Base-by-base conservation (phyloP, 2,329 filamentous ascomycete genomes). In the Sphaceloma murrayae region DNA sequence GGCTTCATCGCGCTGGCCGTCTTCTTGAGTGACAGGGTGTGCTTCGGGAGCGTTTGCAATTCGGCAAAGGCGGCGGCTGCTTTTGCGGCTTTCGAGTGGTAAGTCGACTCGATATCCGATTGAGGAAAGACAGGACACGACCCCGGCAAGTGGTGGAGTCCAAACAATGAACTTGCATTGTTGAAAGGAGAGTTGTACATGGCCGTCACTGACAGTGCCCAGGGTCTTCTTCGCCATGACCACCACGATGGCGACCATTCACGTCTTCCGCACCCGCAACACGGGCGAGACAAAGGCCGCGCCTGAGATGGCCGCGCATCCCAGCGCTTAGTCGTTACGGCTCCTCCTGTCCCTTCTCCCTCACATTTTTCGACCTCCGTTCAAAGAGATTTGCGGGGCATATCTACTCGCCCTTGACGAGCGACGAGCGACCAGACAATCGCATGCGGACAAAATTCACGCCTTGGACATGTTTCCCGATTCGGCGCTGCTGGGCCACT, bases 1-100 rank as follows among this genome's bases (percentile, higher is more conserved):
- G 86, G 85, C 5, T 82, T 86, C 55, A 79, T 93, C 52, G 85
- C 85, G 0, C 63, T 88, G 8, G 85, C 82, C 0, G 80, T 78
- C 14, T 69, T 70, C 45, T 63, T 86, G 46, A 74, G 74, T 43
- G 69, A 74, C 11, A 66, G 75, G 0, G 62, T 72, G 46, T 79
- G 77, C 56, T 68, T 65, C 31, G 42, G 42, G 18, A 67, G 68
- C 31, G 68, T 67, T 11, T 88, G 83, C 61, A 67, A 69, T 33
- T 66, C 73, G 8, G 64, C 73, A 6, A 76, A 82, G 63, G 80
- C 80, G 3, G 77, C 74, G 2, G 69, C 75, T 6, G 80, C 74
- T 0, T 80, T 85, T 54, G 78, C 71, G 4, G 82, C 80, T 53
- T 75, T 83, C 56, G 68, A 76, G 43, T 84, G 73, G 73, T 65